These are phyloP conservation scores for Biancaea sappan DNA, from an alignment of 306 rosid species.

Conservation along the genomic window DNA sequence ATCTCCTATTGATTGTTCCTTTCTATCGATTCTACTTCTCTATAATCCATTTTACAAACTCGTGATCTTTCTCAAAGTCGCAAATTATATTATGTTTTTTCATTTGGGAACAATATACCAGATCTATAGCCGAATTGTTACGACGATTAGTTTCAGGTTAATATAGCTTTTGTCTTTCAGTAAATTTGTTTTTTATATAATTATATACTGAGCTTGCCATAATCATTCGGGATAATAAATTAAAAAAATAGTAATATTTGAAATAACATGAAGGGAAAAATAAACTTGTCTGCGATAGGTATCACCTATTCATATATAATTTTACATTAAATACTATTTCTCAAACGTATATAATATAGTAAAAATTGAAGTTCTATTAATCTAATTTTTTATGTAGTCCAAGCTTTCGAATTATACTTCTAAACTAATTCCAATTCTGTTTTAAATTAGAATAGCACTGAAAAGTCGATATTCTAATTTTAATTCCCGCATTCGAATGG, in stretches of 20 bases:
- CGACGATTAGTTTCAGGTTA: not conserved
- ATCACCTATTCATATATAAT: not conserved
- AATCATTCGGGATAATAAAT: not conserved
- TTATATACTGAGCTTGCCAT: not conserved
- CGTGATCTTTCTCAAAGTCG: not conserved
- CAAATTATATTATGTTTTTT: not conserved
- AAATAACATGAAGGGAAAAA: not conserved
- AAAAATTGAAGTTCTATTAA: not conserved
- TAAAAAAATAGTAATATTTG: not conserved
- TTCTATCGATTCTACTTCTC: not conserved
- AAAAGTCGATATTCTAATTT: not conserved
- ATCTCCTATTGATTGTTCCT: not conserved
- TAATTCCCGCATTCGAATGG: not conserved
- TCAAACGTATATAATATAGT: not conserved
- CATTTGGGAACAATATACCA: not conserved
- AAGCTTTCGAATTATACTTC: not conserved
- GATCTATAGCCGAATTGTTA: not conserved
- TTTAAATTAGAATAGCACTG: slow-evolving; percentile 2
- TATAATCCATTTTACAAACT: not conserved
- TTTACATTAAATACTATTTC: too few relatives aligned
- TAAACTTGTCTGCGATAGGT: not conserved
- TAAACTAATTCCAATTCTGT: not conserved
- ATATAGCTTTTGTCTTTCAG: not conserved
- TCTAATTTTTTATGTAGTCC: not conserved
- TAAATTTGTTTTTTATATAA: not conserved